Evolutionary conservation across 176 grass and related monocot genomes (phyloP).

Genomic region (Carex kokanica): DNA sequence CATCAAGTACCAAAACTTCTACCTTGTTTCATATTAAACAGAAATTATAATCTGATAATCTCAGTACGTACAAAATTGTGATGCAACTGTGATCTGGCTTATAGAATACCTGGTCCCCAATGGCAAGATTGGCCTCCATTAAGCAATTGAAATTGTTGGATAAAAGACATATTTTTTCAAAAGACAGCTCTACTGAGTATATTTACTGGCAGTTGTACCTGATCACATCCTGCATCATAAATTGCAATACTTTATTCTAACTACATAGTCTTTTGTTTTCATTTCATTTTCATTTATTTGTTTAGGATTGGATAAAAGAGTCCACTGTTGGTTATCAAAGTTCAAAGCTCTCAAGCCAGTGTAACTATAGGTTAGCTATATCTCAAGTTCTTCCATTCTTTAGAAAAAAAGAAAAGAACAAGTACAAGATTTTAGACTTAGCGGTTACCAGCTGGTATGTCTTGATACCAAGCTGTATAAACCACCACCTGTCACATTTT

Average conservation of each 20-base stretch:
- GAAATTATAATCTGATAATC: not conserved
- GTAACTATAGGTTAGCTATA: slow-evolving; percentile 48
- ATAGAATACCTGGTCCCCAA: not conserved
- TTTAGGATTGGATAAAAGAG: slow-evolving; percentile 68
- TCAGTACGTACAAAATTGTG: not conserved
- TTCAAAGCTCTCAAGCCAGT: slow-evolving; percentile 70
- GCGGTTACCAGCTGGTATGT: not conserved
- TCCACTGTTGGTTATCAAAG: slow-evolving; percentile 50
- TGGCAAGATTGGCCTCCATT: not conserved
- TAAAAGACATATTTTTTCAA: no score
- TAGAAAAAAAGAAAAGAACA: not conserved
- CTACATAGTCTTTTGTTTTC: not conserved
- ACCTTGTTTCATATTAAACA: not conserved
- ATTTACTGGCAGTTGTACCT: not conserved
- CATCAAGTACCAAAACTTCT: slow-evolving; percentile 36
- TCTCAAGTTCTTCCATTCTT: slow-evolving; percentile 5
- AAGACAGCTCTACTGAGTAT: not conserved
- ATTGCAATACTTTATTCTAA: not conserved
- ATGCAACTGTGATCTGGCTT: not conserved
- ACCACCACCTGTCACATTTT: not conserved
- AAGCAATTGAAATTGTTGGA: not conserved
- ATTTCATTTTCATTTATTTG: not conserved
- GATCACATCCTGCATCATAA: not conserved
- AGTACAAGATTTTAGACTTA: not conserved
- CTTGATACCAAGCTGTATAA: not conserved